A percentile compares a stretch with the other conserved stretches of the same genome.
phyloP scores from a whole-genome alignment of 345 rosid species.

The Limnanthes douglasii region DNA sequence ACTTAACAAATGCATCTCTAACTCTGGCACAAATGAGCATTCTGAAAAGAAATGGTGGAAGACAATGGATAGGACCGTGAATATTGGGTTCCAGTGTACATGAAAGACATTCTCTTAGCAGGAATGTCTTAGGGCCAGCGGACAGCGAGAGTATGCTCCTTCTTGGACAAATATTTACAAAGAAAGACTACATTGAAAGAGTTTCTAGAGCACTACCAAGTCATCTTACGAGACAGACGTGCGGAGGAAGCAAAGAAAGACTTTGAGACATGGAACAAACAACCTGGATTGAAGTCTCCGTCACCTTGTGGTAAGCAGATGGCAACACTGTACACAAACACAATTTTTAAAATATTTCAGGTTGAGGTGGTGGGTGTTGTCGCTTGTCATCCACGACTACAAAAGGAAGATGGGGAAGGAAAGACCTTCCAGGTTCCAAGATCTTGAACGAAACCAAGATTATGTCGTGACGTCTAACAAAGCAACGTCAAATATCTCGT shows the following conservation, averaged over 20 bases:
- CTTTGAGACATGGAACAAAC: conserved; percentile 39
- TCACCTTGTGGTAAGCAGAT: conserved; percentile 62
- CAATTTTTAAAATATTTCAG: conserved; percentile 53
- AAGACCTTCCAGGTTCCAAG: conserved; percentile 34
- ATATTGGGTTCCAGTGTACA: conserved; percentile 36
- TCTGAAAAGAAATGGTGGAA: conserved; percentile 48
- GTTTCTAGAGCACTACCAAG: conserved; percentile 36
- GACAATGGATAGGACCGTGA: conserved; percentile 30
- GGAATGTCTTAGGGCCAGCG: conserved; percentile 38
- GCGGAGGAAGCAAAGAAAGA: conserved; percentile 56
- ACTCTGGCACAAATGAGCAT: conserved; percentile 24
- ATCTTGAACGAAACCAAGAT: conserved; percentile 34
- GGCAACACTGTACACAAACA: conserved; percentile 36
- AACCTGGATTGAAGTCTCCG: conserved; percentile 50
- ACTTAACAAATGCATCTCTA: conserved; percentile 29
- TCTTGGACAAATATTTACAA: conserved; percentile 35
- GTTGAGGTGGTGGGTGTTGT: conserved; percentile 58
- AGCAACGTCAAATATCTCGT: conserved; percentile 25
- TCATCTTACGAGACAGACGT: conserved; percentile 26
- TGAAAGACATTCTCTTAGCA: conserved; percentile 32
- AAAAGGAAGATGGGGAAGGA: conserved; percentile 23
- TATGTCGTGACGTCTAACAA: conserved; percentile 32
- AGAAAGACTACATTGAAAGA: conserved; percentile 44
- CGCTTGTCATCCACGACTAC: conserved; percentile 54
- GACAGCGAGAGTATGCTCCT: conserved; percentile 20